Conservation (phyloP, 176 grass and related monocot genomes). For the Oropetium thomaeum region DNA sequence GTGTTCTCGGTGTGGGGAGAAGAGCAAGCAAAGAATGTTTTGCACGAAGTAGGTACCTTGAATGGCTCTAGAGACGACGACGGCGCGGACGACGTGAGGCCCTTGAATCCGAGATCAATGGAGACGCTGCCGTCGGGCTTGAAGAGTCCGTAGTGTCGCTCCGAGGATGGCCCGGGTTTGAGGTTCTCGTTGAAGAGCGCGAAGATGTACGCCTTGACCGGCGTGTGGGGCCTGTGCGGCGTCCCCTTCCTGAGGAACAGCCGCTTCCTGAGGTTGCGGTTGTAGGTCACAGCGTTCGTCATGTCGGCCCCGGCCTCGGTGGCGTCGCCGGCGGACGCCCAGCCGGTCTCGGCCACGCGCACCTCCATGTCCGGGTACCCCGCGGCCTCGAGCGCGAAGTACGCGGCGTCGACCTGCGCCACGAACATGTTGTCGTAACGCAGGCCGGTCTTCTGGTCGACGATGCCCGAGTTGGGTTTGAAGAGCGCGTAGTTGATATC, state of each 20-base stretch:
- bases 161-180: constrained; percentile 58
- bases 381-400: constrained; percentile 67
- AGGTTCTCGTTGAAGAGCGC: constrained; percentile 91
- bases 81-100: constrained; percentile 41
- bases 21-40: too few relatives aligned
- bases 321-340: constrained; percentile 68
- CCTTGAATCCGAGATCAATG: constrained; percentile 68
- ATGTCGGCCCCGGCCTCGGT: constrained; percentile 57
- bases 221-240: constrained; percentile 57
- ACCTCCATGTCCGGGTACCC: constrained; percentile 75
- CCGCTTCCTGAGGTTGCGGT: constrained; percentile 62
- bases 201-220: constrained; percentile 73
- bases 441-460: constrained; percentile 66
- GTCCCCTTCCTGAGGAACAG: constrained; percentile 75
- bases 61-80: constrained; percentile 23
- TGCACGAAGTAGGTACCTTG: constrained; percentile 51
- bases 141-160: constrained; percentile 81
- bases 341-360: constrained; percentile 77
- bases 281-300: constrained; percentile 63
- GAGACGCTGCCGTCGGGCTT: constrained; percentile 81
- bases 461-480: constrained; percentile 64
- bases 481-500: constrained; percentile 88
- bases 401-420: constrained; percentile 88
- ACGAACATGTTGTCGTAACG: constrained; percentile 98
- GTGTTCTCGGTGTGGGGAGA: too few relatives aligned